Evolutionary conservation across 257 asterid genomes (phyloP).

Genomic region (Vinca minor): DNA sequence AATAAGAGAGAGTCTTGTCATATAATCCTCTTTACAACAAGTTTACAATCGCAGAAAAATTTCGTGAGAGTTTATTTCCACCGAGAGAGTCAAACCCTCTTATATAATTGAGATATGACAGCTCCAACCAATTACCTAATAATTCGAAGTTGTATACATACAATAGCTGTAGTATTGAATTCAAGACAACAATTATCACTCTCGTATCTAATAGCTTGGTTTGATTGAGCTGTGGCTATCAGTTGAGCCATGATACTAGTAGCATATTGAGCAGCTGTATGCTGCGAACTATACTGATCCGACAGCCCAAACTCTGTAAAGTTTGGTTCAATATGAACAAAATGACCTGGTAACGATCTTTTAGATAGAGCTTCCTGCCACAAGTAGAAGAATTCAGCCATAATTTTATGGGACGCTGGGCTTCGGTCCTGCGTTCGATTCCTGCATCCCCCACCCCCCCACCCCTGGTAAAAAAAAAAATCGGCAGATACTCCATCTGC

Average conservation of each 20-base stretch:
- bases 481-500: constrained; percentile 90
- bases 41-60: no score
- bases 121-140: no score
- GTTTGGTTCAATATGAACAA: constrained; percentile 75
- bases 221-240: constrained; percentile 70
- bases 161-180: no score
- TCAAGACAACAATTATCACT: no score
- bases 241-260: constrained; percentile 74
- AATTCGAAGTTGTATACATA: no score
- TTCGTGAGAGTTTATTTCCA: no score
- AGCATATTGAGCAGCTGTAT: constrained; percentile 88
- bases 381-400: constrained; percentile 78
- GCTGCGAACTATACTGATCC: constrained; percentile 66
- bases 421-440: no score
- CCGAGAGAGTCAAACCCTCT: no score
- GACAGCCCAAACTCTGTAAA: constrained; percentile 67
- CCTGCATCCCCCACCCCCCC: no score
- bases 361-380: constrained; percentile 79
- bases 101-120: no score
- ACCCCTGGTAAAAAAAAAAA: constrained; percentile 93
- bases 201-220: constrained; percentile 58
- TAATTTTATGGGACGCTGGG: constrained; percentile 66
- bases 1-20: no score
- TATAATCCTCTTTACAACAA: no score
- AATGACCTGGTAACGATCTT: constrained; percentile 87